Evolutionary conservation across 441 rosid species (phyloP), one percentile per base, ranked within the genome.

Genomic region (Adansonia madagascariensis): DNA sequence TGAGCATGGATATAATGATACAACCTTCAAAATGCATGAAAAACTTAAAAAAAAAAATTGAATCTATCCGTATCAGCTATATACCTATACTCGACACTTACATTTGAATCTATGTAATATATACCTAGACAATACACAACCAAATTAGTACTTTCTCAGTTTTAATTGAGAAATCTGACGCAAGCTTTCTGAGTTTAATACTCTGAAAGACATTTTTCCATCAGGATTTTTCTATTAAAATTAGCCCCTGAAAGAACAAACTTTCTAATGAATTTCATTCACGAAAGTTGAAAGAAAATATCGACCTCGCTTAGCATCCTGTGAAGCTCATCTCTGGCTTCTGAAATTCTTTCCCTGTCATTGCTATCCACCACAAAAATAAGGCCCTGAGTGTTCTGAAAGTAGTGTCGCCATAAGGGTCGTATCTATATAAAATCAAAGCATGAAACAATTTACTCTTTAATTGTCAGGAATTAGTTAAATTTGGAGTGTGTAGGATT

Each of bases 311-410:
- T 87, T 49, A 88, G 84, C 90, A 90, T 90, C 44, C 90, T 75
- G 68, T 90, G 91, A 18, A 88, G 89, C 78, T 87, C 94, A 27
- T 87, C 88, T 76, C 76, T 83, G 50, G 94, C 89, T 80, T 90
- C 91, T 17, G 79, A 14, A 43, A 88, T 62, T 75, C 91, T 78
- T 17, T 91, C 92, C 49, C 84, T 80, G 74, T 85, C 94, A 18
- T 86, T 89, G 24, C 92, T 89, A 50, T 91, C 94, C 41, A 91
- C 90, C 81, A 90, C 92, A 49, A 86, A 90, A 47, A 90, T 85
- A 1, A 90, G 86, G 22, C 87, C 31, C 31, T 27, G 31, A 27
- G 31, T 27, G 31, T 27, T 27, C 31, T 27, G 31, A 27, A 27
- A 27, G 65, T 86, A 90, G 80, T 89, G 92, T 79, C 88, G 82